Evolutionary conservation across 2,329 filamentous ascomycete species (phyloP).

Genomic region (Aaosphaeria arxii): DNA sequence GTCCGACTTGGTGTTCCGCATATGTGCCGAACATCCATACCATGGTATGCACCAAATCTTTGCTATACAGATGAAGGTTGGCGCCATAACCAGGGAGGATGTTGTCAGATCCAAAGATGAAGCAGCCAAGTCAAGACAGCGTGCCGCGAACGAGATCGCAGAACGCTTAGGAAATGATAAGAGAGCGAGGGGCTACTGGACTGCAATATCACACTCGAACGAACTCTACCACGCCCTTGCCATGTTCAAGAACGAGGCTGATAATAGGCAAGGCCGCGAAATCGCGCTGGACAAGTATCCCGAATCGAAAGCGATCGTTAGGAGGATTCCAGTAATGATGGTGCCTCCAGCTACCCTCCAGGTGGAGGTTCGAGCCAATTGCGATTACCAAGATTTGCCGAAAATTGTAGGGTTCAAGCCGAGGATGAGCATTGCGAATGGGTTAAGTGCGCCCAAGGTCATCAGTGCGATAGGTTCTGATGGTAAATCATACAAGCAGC

Average conservation of each 20-base stretch:
- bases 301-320: conserved; percentile 62
- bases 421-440: conserved; percentile 80
- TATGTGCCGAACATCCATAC: conserved; percentile 90
- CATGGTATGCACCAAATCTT: conserved; percentile 98
- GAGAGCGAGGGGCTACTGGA: conserved; percentile 60
- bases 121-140: conserved; percentile 68
- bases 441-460: conserved; percentile 91
- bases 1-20: conserved; percentile 70
- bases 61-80: conserved; percentile 52
- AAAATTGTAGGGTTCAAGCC: conserved; percentile 69
- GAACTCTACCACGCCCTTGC: conserved; percentile 63
- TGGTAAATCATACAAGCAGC: conserved; percentile 78
- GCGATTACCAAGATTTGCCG: conserved; percentile 75
- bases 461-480: conserved; percentile 77
- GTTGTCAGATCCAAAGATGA: conserved; percentile 65
- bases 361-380: conserved; percentile 69
- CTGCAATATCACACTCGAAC: conserved; percentile 70
- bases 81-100: conserved; percentile 53
- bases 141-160: conserved; percentile 68
- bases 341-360: conserved; percentile 90
- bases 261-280: conserved; percentile 66
- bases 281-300: conserved; percentile 61
- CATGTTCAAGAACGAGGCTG: conserved; percentile 60
- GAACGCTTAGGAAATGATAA: conserved; percentile 56
- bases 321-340: conserved; percentile 60